Percentiles rank a stretch among this genome's conserved stretches.
These are phyloP conservation scores for Trichomonascus vanleenenianus DNA, from an alignment of 805 yeast genomes.

Conservation along the genomic window DNA sequence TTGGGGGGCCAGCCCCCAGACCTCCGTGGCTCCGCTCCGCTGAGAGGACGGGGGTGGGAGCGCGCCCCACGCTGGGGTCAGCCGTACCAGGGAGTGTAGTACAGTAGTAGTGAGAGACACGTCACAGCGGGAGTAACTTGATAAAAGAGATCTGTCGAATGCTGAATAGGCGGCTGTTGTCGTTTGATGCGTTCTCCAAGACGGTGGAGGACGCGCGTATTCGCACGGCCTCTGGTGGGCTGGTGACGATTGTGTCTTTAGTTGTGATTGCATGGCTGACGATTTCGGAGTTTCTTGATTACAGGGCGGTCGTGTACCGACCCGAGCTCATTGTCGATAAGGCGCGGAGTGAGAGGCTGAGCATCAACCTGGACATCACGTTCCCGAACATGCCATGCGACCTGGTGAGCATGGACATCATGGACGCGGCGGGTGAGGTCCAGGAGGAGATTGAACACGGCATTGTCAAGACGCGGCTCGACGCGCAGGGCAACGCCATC, in stretches of 20 bases:
- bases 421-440: constrained; percentile 83
- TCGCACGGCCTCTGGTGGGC: constrained; percentile 83
- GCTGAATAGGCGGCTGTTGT: constrained; percentile 34
- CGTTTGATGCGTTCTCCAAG: constrained; percentile 85
- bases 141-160: too few species aligned
- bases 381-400: constrained; percentile 88
- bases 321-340: constrained; percentile 84
- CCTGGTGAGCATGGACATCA: constrained; percentile 63
- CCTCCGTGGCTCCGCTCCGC: too few species aligned
- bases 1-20: too few species aligned
- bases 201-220: constrained; percentile 91
- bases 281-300: constrained; percentile 68
- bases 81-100: neutral
- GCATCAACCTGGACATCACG: constrained; percentile 70
- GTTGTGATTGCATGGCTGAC: constrained; percentile 54
- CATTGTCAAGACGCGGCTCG: constrained; percentile 61
- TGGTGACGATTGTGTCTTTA: constrained; percentile 69
- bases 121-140: neutral
- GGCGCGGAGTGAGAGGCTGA: constrained; percentile 58
- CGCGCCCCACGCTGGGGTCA: neutral
- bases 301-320: constrained; percentile 54
- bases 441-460: constrained; percentile 70
- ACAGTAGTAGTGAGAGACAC: neutral
- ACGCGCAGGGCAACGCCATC: constrained; percentile 41
- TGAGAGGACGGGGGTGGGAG: neutral